A percentile compares a stretch with the other conserved stretches of the same genome.
Evolutionary conservation across 257 asterid genomes (phyloP).

Genomic region (Plantago ovata): DNA sequence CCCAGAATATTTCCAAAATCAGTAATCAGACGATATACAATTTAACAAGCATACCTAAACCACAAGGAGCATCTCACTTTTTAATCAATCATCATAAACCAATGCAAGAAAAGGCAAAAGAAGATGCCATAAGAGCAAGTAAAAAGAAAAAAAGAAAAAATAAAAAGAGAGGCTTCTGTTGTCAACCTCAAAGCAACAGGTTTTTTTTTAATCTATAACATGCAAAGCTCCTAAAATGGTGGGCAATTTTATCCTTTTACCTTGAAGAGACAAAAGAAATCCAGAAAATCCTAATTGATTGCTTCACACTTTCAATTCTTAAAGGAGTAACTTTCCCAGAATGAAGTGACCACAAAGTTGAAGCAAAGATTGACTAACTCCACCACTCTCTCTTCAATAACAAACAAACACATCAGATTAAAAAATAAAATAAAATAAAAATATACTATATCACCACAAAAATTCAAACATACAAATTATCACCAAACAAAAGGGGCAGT

Average conservation of each 20-base stretch:
- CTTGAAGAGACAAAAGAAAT: conserved; percentile 1
- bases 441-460: not conserved
- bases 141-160: not conserved
- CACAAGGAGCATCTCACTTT: too few relatives aligned
- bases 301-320: conserved; percentile 16
- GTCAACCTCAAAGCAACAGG: conserved; percentile 1
- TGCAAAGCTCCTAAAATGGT: conserved; percentile 4
- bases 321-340: conserved; percentile 25
- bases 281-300: conserved; percentile 4
- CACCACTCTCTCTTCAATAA: conserved; percentile 35
- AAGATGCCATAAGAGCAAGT: not conserved
- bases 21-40: too few relatives aligned
- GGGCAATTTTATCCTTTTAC: not conserved
- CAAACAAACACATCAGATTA: conserved; percentile 16
- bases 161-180: not conserved
- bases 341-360: conserved; percentile 28
- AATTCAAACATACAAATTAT: not conserved
- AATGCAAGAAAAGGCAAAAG: conserved; percentile 1
- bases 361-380: conserved; percentile 33
- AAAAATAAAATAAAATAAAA: not conserved
- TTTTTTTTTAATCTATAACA: not conserved
- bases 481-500: too few relatives aligned
- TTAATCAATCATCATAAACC: not conserved
- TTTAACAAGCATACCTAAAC: too few relatives aligned
- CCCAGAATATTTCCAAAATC: too few relatives aligned